Percentiles rank a stretch among this genome's conserved stretches.
Evolutionary conservation across 495 filamentous ascomycete genomes (phyloP).

Genomic region (Penicillium subrubescens): DNA sequence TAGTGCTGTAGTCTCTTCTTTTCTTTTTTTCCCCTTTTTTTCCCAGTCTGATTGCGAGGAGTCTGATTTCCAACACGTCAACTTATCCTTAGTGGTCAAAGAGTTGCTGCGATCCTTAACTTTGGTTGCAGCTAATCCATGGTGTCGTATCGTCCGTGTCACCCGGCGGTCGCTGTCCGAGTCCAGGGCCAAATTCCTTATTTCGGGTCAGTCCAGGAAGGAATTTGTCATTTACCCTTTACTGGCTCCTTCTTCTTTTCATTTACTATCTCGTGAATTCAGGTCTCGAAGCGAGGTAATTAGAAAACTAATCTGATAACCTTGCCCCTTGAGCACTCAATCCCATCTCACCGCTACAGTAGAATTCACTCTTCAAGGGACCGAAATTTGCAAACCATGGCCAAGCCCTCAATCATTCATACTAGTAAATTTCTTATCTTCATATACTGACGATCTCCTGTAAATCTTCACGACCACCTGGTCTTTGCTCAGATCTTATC

Average conservation of each 20-base stretch:
- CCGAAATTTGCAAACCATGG: background rate
- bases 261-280: background rate
- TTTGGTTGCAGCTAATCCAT: conserved; percentile 2
- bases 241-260: background rate
- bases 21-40: background rate
- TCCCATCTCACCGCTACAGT: background rate
- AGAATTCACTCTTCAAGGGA: background rate
- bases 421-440: background rate
- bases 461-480: background rate
- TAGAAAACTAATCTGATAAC: background rate
- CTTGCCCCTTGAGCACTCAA: background rate
- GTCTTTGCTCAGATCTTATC: background rate
- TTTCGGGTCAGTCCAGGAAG: background rate
- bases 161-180: conserved; percentile 2
- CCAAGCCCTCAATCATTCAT: background rate
- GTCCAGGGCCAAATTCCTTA: background rate
- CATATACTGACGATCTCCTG: no score
- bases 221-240: background rate
- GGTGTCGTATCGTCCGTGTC: background rate
- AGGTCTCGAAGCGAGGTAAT: background rate
- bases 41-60: conserved; percentile 11
- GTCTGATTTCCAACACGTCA: conserved; percentile 22
- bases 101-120: background rate
- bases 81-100: conserved; percentile 3
- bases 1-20: background rate